Base-by-base conservation (phyloP, 2,329 filamentous ascomycete species). In the Hypoxylon sp. region DNA sequence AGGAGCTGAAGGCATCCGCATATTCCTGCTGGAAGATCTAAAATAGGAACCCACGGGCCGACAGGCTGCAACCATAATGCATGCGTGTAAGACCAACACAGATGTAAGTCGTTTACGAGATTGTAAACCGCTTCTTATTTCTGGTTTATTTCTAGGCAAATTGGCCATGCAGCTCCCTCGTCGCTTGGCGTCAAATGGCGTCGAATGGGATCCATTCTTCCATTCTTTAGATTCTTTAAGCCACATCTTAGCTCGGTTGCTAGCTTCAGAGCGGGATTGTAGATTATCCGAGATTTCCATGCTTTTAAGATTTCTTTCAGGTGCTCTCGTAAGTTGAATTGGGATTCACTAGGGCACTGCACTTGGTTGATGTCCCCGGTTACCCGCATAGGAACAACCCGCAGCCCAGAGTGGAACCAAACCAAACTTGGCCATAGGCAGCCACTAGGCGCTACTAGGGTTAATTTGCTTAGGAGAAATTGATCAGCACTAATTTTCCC, bases 41-140 rank as follows among this genome's bases (percentile, higher is more conserved):
- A 63, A 56, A 49, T 50, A 34, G 28, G 21, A 45, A 61, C n/a
- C 48, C 56, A 51, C 34, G 46, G 34, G 34, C n/a, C 36, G 36
- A 17, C n/a, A 41, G 36, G 36, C 5, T 41, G n/a, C 36, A 17
- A 17, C n/a, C n/a, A 30, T 2, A 36, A 52, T 32, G 30, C 30
- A n/a, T 52, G 30, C 10, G 17, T n/a, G 30, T 41, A 41, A 41
- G 36, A 41, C 36, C 34, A 30, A 9, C 28, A 30, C n/a, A 7
- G 32, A 30, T 10, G n/a, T 50, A 6, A 36, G 34, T 34, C 28
- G 28, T 32, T 32, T 32, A 19, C 14, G 25, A 32, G 23, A 28
- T 30, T 36, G 34, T 36, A 25, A 23, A 28, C 30, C 30, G 5
- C 2, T 23, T 23, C 19, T 2, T 2, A 11, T 23, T 21, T 46